phyloP scores from a whole-genome alignment of 1,284 basidiomycete genomes.

The Cryptococcus sp. region DNA sequence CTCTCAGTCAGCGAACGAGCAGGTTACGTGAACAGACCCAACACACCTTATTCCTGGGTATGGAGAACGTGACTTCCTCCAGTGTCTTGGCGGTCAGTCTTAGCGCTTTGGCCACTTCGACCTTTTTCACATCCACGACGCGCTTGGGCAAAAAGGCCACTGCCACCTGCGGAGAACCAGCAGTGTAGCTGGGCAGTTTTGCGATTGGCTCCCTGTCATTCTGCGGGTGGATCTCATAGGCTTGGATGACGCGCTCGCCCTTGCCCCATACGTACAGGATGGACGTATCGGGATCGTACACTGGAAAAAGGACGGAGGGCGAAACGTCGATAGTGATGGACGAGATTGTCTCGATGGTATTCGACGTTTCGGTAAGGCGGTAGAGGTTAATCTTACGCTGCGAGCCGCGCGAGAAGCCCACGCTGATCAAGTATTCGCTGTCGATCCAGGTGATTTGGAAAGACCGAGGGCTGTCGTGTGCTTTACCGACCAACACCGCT shows the following conservation, averaged over 20 bases:
- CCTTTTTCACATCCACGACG: conserved; percentile 51
- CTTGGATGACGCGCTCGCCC: conserved; percentile 55
- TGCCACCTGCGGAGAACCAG: conserved; percentile 51
- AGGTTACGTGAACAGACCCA: not conserved
- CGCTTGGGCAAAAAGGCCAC: conserved; percentile 54
- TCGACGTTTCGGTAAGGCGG: conserved; percentile 16
- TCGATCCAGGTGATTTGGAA: conserved; percentile 55
- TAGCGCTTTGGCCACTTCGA: conserved; percentile 53
- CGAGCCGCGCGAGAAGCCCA: conserved; percentile 55
- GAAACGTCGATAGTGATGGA: conserved; percentile 54
- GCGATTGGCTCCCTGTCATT: conserved; percentile 34
- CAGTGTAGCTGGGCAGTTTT: conserved; percentile 51
- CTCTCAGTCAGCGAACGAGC: not conserved
- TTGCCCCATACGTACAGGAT: conserved; percentile 56
- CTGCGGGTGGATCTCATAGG: conserved; percentile 51
- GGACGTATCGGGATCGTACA: conserved; percentile 55
- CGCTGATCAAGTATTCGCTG: conserved; percentile 46
- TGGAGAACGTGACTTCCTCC: conserved; percentile 54
- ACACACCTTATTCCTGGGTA: conserved; percentile 53
- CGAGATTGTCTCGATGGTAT: conserved; percentile 32
- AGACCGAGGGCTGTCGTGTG: conserved; percentile 53
- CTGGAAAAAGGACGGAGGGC: conserved; percentile 56
- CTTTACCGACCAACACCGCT: conserved; percentile 27
- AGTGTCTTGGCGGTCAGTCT: conserved; percentile 52
- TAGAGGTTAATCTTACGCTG: conserved; percentile 55